Evolutionary conservation across 495 filamentous ascomycete species (phyloP), one percentile per base, ranked within the genome.

Genomic region (Tuber aestivum): DNA sequence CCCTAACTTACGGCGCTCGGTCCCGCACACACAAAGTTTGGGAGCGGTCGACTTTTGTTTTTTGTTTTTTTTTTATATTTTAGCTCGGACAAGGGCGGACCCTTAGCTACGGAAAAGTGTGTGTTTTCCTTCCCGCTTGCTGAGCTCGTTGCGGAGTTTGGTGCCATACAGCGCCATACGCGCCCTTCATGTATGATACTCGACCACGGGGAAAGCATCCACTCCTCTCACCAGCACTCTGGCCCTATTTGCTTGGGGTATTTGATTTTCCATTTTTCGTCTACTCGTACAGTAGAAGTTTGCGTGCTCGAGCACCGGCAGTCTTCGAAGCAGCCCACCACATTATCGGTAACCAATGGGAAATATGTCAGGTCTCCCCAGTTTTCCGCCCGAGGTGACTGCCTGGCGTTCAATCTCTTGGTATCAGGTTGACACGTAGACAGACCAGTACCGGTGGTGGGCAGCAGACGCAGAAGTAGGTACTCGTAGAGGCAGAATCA

Each of bases 81-180:
- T 16, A 27, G 56, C 27, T 35, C 27, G 1, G 27, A 35, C 12
- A 20, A 65, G 4, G 56, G 56, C 27, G 35, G 56, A 65, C 56
- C 27, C 3, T 8, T 35, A 35, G 70, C 76, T 79, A 78, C 78
- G 38, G 78, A 79, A 76, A 61, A 70, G 76, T 79, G 78, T 73
- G 78, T 78, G 78, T 65, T 78, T 76, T 73, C 78, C 72, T 79
- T 79, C 78, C 78, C 76, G 77, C 56, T 35, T 65, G 56, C 50
- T 61, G 50, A 27, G 16, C 56, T 18, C 27, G 50, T 18, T 35
- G 56, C 14, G 32, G 56, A 65, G 56, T 65, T 65, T 65, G 56
- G 56, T 65, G 7, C 38, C 38, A 40, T 40, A 35, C 56, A 27
- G 56, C 35, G 7, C 38, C 38, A 40, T 40, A 35, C 56, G 35